Evolutionary conservation across 2,329 filamentous ascomycete species (phyloP).

Genomic region (Curvularia eragrostidis): DNA sequence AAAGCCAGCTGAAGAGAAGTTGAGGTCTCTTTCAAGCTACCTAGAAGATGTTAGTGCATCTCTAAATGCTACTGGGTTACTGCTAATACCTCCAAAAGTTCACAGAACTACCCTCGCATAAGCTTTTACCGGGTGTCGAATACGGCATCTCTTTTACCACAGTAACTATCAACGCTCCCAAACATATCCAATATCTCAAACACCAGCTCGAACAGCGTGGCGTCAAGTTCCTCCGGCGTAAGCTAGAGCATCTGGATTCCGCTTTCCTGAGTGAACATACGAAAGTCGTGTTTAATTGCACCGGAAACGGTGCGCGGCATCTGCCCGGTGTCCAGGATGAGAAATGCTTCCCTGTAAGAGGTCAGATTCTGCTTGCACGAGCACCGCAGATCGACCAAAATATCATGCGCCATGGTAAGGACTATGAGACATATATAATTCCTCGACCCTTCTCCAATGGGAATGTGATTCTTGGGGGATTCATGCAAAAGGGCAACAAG

Average conservation of each 20-base stretch:
- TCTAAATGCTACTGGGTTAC: not conserved
- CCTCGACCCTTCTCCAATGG: conserved; percentile 28
- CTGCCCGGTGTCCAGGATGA: conserved; percentile 22
- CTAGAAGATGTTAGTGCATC: conserved; percentile 21
- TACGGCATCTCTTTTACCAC: conserved; percentile 28
- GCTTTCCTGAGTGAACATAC: conserved; percentile 20
- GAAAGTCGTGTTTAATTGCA: conserved; percentile 29
- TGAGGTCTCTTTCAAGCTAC: conserved; percentile 26
- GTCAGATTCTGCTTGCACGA: conserved; percentile 25
- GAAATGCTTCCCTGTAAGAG: conserved; percentile 25
- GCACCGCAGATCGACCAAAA: conserved; percentile 24
- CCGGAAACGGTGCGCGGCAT: conserved; percentile 22
- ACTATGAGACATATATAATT: conserved; percentile 32
- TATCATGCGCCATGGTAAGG: conserved; percentile 30
- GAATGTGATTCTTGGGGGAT: conserved; percentile 28
- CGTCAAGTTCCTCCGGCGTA: conserved; percentile 20
- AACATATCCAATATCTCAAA: conserved; percentile 23
- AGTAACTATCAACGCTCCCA: conserved; percentile 27
- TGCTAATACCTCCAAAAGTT: conserved; percentile 14
- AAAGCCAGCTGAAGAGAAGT: conserved; percentile 17
- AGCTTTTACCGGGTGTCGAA: conserved; percentile 22
- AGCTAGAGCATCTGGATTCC: conserved; percentile 17
- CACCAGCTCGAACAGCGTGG: conserved; percentile 15
- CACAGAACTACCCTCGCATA: conserved; percentile 14
- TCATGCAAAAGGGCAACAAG: conserved; percentile 28